Base-by-base conservation (phyloP, 352 stramenopile genomes). In the Albugo candida region DNA sequence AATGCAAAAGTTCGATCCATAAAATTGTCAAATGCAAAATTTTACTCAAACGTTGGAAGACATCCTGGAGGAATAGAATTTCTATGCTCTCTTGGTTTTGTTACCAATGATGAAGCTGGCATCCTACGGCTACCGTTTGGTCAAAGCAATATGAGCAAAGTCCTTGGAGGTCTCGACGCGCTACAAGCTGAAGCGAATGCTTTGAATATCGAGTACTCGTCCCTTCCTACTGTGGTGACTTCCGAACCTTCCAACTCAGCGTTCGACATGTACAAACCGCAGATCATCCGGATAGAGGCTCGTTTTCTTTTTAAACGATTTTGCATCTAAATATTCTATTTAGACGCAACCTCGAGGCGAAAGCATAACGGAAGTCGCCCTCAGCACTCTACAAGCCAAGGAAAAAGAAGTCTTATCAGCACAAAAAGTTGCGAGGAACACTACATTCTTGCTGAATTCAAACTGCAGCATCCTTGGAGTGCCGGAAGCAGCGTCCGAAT, bases 1-100 rank as follows among this genome's bases (percentile, higher is more conserved):
- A 84, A 91, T 45, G 62, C 83, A 11, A 92, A 85, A 41, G 52
- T 86, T 52, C 75, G 75, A 11, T 72, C 71, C n/a, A 88, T 92
- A 12, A 68, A 70, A 13, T 47, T 88, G n/a, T 66, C 65, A 0
- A 92, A 92, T 47, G 42, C 69, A 13, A 72, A 66, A 8, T 92
- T 92, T 48, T 47, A 80, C 46, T 70, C 70, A 6, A 72, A 63
- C 1, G 69, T 92, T 11, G 77, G 73, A 0, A 55, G 75, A 36
- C 54, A 82, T 36, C 63, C 68, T 24, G 77, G 80, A 19, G 80
- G 73, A 1, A 53, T 91, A 1, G 67, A 83, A 41, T 88, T 92
- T 31, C 51, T 92, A 5, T 38, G 51, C 11, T 73, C 77, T 2
- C 34, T 82, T 49, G 80, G 77, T 3, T 91, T 92, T 58, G 44